Evolutionary conservation across 306 rosid genomes (phyloP).

Genomic region (Prunus fruticosa): DNA sequence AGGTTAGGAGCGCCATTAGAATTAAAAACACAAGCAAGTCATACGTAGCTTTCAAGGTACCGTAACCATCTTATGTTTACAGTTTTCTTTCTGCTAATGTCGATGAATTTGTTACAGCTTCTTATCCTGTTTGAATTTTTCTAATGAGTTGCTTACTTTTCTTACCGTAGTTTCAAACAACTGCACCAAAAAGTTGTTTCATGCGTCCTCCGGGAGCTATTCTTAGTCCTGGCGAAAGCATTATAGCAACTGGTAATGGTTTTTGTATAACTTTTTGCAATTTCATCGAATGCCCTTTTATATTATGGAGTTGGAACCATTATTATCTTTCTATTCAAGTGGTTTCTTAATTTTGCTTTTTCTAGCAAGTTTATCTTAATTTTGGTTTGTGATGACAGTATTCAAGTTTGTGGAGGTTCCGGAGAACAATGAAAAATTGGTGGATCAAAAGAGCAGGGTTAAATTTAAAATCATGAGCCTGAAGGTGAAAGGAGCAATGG

Average conservation of each 20-base stretch:
- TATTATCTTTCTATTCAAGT: neutral
- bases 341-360: neutral
- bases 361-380: slow-evolving; percentile 3
- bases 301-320: neutral
- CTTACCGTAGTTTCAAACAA: slow-evolving; percentile 81
- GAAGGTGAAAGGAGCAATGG: slow-evolving; percentile 90
- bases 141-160: slow-evolving; percentile 25
- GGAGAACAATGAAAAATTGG: slow-evolving; percentile 84
- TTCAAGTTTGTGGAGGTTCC: slow-evolving; percentile 97
- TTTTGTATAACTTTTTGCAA: neutral
- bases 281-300: neutral
- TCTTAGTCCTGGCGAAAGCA: slow-evolving; percentile 92
- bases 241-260: slow-evolving; percentile 86
- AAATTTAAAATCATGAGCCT: slow-evolving; percentile 99
- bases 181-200: slow-evolving; percentile 98
- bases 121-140: neutral
- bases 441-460: slow-evolving; percentile 72
- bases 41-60: slow-evolving; percentile 91
- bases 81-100: neutral
- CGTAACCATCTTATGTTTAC: slow-evolving; percentile 2
- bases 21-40: slow-evolving; percentile 93
- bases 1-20: slow-evolving; percentile 90
- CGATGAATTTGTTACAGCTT: neutral
- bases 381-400: slow-evolving; percentile 45
- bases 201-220: slow-evolving; percentile 99